A percentile compares a stretch with the other conserved stretches of the same genome.
phyloP scores from a whole-genome alignment of 2,329 filamentous ascomycete genomes.

The Ampelomyces quisqualis region DNA sequence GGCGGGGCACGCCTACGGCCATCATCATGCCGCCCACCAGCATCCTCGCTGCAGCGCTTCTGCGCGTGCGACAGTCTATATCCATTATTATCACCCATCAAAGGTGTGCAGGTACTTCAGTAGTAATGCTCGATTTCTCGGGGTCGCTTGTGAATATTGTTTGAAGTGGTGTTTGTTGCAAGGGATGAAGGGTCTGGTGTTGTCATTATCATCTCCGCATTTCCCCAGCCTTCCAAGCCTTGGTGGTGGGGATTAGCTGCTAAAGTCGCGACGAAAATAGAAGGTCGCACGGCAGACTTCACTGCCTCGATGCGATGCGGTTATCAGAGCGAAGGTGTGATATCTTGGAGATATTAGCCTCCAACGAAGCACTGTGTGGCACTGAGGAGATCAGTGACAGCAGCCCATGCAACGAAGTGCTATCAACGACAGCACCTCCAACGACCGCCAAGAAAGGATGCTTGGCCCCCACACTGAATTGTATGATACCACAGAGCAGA shows the following conservation, averaged over 20 bases:
- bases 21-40: constrained; percentile 30
- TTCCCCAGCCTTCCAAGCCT: constrained; percentile 1
- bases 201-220: constrained; percentile 4
- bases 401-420: too few relatives aligned
- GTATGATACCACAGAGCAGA: background rate
- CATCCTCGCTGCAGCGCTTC: constrained; percentile 35
- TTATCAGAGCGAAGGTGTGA: too few relatives aligned
- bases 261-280: background rate
- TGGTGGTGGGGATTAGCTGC: constrained; percentile 1
- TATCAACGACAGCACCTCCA: background rate
- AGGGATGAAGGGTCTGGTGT: background rate
- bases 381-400: too few relatives aligned
- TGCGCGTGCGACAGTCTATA: constrained; percentile 64
- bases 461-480: background rate
- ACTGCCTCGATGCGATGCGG: too few relatives aligned
- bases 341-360: too few relatives aligned
- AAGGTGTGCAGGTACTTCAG: background rate
- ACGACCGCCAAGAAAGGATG: background rate
- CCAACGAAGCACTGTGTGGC: too few relatives aligned
- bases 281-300: too few relatives aligned
- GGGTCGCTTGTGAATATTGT: background rate
- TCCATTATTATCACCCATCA: constrained; percentile 45
- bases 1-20: constrained; percentile 28
- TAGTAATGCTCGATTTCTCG: constrained; percentile 1
- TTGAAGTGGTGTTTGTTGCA: background rate